phyloP scores from a whole-genome alignment of 257 asterid genomes.

The Solanum pinnatisectum region DNA sequence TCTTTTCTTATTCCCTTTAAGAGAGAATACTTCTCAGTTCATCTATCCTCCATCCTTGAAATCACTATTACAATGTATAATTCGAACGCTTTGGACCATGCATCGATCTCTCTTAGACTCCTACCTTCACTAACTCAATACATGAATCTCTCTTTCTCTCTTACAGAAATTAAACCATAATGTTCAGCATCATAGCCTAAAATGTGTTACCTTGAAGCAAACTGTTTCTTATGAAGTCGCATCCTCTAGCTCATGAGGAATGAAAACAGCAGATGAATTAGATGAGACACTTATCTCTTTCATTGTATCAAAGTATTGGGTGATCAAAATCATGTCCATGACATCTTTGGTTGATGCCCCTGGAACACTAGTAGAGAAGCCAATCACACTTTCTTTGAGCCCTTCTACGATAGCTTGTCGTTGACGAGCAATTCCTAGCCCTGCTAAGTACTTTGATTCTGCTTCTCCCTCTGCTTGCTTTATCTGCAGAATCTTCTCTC shows the following conservation, averaged over 20 bases:
- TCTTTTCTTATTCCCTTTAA: neutral
- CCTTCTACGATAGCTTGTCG: conserved; percentile 21
- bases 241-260: conserved; percentile 12
- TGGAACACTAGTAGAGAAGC: conserved; percentile 8
- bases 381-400: conserved; percentile 11
- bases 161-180: neutral
- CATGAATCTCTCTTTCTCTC: neutral
- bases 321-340: conserved; percentile 22
- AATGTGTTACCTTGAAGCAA: conserved; percentile 1
- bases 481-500: conserved; percentile 20
- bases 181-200: neutral
- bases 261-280: conserved; percentile 14
- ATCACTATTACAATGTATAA: neutral
- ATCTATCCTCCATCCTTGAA: neutral
- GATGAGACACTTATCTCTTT: conserved; percentile 19
- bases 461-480: conserved; percentile 26
- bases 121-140: no score
- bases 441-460: conserved; percentile 11
- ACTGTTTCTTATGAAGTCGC: conserved; percentile 9
- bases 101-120: no score
- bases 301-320: conserved; percentile 22
- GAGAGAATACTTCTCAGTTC: neutral
- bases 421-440: conserved; percentile 25
- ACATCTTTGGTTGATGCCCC: conserved; percentile 18
- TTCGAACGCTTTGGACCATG: neutral